These are phyloP conservation scores for Pleurotus salmoneostramineus DNA, from an alignment of 768 basidiomycete genomes.

Conservation along the genomic window DNA sequence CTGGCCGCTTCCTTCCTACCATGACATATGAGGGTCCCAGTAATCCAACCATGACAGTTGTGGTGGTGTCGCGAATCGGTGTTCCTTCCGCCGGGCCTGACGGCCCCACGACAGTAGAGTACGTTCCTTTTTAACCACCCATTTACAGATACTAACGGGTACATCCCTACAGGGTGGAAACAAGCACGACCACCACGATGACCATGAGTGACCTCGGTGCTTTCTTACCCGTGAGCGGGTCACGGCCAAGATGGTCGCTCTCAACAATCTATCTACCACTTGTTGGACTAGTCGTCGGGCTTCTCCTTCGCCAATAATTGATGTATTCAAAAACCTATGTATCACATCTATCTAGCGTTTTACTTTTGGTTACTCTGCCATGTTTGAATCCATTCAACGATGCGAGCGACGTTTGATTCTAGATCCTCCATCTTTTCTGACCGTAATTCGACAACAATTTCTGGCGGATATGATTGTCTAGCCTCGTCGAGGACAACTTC, in stretches of 20 bases:
- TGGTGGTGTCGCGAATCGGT: neutral
- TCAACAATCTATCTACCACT: neutral
- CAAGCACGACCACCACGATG: neutral
- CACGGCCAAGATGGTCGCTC: neutral
- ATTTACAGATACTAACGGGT: neutral
- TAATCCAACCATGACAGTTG: neutral
- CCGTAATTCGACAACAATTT: slow-evolving; percentile 81
- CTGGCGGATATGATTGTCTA: slow-evolving; percentile 74
- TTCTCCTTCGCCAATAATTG: neutral
- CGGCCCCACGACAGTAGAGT: neutral
- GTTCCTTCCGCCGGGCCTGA: neutral
- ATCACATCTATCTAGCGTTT: neutral
- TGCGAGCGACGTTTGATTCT: slow-evolving; percentile 81
- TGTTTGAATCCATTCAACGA: slow-evolving; percentile 80
- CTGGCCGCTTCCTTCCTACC: neutral
- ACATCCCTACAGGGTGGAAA: neutral
- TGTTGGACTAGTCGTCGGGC: neutral
- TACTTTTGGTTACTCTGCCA: slow-evolving; percentile 54
- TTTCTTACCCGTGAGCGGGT: neutral
- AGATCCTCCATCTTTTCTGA: slow-evolving; percentile 79
- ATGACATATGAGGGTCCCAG: neutral
- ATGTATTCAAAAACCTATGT: no score
- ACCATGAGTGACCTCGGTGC: neutral
- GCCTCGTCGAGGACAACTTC: slow-evolving; percentile 88
- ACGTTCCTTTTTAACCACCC: neutral